Base-by-base conservation (phyloP, 1,139 yeast species). In the Lodderomyces theae region DNA sequence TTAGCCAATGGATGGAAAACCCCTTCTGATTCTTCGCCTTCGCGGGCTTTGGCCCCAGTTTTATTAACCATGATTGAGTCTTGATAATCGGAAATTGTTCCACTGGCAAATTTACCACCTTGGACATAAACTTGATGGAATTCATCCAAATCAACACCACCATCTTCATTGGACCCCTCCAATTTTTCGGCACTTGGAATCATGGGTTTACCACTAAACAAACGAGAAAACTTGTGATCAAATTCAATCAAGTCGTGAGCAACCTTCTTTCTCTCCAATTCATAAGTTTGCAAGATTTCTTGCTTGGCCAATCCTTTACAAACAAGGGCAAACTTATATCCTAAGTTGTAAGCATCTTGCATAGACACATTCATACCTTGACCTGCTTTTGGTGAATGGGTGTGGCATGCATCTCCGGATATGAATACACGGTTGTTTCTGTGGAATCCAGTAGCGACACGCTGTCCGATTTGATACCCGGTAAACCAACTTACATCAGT, bases 311-410 rank as follows among this genome's bases (percentile, higher is more conserved):
- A 44, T 9, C 67, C 64, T 43, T 61, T 62, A 35, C 60, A 46
- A n/a, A 61, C 67, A 30, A 52, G 51, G 2, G 64, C 64, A 15
- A 65, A 42, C 45, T 64, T 64, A 66, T 68, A 64, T n/a, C 60
- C 66, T 32, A 65, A 51, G 43, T 64, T 64, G 47, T 51, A 63
- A 13, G 66, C 58, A 41, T 64, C 70, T 42, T 46, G 49, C 51
- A 48, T 48, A n/a, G 51, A 48, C 29, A 58, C 64, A 44, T 65
- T 64, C 70, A 63, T 63, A 34, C 70, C 70, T 46, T 65, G 71
- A 29, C 67, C 70, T 29, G 71, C 69, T 46, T 64, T 63, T 26
- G 69, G 69, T 16, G 68, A 62, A 43, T 64, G 69, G 8, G 69
- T 63, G 46, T 64, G 69, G 39, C 67, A 59, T n/a, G 69, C 70